These are phyloP conservation scores for Tremellales sp. DNA, from an alignment of 1,284 basidiomycete genomes.

Conservation along the genomic window DNA sequence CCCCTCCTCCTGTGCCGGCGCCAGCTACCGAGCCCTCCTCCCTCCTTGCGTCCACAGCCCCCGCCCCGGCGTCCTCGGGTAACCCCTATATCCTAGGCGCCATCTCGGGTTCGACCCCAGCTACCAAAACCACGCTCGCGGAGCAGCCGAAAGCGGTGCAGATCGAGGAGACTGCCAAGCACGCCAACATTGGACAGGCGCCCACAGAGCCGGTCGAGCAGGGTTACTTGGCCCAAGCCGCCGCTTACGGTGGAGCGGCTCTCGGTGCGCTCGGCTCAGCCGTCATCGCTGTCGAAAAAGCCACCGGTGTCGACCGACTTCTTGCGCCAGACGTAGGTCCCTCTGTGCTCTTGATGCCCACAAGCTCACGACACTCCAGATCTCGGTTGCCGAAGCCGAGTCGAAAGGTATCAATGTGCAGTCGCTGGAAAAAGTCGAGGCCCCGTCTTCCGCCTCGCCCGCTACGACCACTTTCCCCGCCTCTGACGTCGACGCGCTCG, in stretches of 20 bases:
- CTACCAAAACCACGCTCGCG: constrained; percentile 2
- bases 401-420: constrained; percentile 41
- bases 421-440: constrained; percentile 28
- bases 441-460: constrained; percentile 21
- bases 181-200: constrained; percentile 31
- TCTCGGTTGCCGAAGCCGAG: constrained; percentile 43
- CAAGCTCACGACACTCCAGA: too few species aligned
- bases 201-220: constrained; percentile 15
- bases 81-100: constrained; percentile 8
- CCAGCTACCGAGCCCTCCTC: constrained; percentile 20
- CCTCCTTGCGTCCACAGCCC: constrained; percentile 28
- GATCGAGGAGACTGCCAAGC: constrained; percentile 31
- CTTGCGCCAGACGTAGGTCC: constrained; percentile 37
- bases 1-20: constrained; percentile 5
- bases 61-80: constrained; percentile 19
- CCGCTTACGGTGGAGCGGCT: constrained; percentile 27
- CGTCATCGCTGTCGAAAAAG: constrained; percentile 30
- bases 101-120: constrained; percentile 1
- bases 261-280: constrained; percentile 27
- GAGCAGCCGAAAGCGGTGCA: constrained; percentile 19
- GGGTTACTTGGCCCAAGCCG: constrained; percentile 20
- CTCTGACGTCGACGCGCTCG: constrained; percentile 32
- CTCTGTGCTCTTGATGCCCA: neutral
- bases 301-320: constrained; percentile 41
- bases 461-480: constrained; percentile 28